Conservation (phyloP, 2,329 filamentous ascomycete genomes). For the Ciborinia camelliae region DNA sequence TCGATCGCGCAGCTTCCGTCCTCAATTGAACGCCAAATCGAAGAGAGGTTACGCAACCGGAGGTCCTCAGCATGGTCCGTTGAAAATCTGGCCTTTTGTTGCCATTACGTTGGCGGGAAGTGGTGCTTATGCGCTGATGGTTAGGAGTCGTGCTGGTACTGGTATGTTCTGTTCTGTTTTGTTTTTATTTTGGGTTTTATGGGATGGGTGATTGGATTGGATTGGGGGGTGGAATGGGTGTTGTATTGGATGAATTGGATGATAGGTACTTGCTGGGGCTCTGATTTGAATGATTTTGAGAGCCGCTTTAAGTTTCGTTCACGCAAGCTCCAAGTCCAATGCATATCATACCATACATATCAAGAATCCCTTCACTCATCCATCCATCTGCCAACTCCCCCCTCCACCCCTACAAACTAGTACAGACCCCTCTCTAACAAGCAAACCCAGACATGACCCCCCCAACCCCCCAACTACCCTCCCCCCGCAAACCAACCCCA, state of each 20-base stretch:
- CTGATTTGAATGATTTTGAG: constrained; percentile 22
- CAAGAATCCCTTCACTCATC: background rate
- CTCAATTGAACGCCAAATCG: constrained; percentile 17
- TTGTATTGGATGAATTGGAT: background rate
- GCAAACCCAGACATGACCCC: constrained; percentile 18
- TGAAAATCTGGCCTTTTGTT: constrained; percentile 41
- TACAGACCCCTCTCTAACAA: background rate
- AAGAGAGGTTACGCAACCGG: constrained; percentile 33
- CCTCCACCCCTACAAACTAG: background rate
- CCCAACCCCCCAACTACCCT: constrained; percentile 39
- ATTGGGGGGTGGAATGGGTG: background rate
- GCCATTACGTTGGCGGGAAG: constrained; percentile 46
- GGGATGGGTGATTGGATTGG: background rate
- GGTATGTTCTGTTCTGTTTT: constrained; percentile 9
- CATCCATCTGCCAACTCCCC: constrained; percentile 10
- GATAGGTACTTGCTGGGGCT: no score
- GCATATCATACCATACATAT: background rate
- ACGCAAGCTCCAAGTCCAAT: background rate
- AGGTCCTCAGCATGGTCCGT: constrained; percentile 35
- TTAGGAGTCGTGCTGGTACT: constrained; percentile 45
- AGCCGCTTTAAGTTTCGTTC: constrained; percentile 30
- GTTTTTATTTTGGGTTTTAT: background rate
- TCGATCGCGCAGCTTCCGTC: constrained; percentile 26
- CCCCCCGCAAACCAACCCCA: constrained; percentile 55
- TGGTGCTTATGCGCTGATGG: constrained; percentile 49